These are phyloP conservation scores for Acanthamoeba castellanii DNA, from an alignment of 208 protist species.

Conservation along the genomic window DNA sequence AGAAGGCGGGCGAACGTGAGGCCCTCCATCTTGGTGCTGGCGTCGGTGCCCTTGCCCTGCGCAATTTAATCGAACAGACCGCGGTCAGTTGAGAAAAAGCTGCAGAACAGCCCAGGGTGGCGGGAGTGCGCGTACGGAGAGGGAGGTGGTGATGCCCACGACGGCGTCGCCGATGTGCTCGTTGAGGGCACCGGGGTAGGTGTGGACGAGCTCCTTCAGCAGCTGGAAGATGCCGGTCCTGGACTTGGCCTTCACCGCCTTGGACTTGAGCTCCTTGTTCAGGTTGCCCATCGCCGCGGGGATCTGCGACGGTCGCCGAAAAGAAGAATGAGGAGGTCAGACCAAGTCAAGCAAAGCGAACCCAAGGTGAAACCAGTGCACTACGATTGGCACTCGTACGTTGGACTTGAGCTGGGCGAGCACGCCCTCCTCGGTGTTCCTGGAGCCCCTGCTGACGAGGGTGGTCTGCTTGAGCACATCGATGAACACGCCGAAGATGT, in stretches of 20 bases:
- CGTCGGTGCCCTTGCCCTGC: conserved; percentile 79
- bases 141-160: conserved; percentile 79
- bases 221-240: conserved; percentile 85
- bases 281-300: conserved; percentile 79
- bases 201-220: conserved; percentile 84
- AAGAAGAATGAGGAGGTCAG: not conserved
- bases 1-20: conserved; percentile 85
- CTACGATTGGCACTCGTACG: not conserved
- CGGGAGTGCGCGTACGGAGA: conserved; percentile 14
- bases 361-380: not conserved
- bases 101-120: not conserved
- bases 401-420: conserved; percentile 62
- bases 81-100: not conserved
- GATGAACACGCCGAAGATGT: conserved; percentile 89
- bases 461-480: conserved; percentile 86
- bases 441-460: conserved; percentile 47
- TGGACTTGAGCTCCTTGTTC: conserved; percentile 86
- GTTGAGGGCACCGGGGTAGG: conserved; percentile 78
- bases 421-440: conserved; percentile 20
- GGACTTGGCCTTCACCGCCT: conserved; percentile 85
- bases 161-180: conserved; percentile 80
- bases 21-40: conserved; percentile 87
- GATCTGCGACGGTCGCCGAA: conserved; percentile 70
- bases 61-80: not conserved
- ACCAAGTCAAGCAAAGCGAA: no score